Percentiles rank a stretch among this genome's conserved stretches.
Conservation (phyloP, 148 eudicot species). For the Rhododendron griersonianum region DNA sequence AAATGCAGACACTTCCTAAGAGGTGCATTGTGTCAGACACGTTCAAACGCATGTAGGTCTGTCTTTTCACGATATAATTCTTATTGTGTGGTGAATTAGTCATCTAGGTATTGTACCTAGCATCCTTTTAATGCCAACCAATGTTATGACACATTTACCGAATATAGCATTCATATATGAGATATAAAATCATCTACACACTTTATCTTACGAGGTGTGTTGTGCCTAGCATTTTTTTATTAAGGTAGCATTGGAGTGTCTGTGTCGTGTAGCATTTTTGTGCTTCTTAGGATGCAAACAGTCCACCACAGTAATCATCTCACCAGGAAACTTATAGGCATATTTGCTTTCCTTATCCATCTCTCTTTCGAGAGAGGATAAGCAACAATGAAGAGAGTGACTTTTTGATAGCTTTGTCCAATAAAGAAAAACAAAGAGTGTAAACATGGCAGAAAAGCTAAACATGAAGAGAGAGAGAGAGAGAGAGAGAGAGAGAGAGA, state of each 20-base stretch:
- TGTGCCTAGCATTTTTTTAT: background rate
- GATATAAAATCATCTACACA: background rate
- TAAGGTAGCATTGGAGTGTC: background rate
- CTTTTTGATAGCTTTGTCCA: background rate
- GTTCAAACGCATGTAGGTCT: background rate
- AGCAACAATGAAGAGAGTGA: background rate
- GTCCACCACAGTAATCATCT: background rate
- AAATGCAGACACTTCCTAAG: background rate
- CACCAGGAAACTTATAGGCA: background rate
- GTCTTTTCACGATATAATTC: background rate
- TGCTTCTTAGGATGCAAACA: background rate
- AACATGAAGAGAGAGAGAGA: too few relatives aligned
- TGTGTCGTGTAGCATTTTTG: background rate
- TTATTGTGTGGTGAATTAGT: background rate
- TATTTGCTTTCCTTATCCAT: background rate
- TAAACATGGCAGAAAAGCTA: too few relatives aligned
- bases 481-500: constrained; percentile 17
- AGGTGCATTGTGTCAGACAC: background rate
- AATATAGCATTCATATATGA: background rate
- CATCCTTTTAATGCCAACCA: background rate
- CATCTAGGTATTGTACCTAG: background rate
- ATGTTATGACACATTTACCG: background rate
- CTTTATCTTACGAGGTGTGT: background rate
- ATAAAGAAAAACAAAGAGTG: background rate
- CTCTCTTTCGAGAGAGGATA: background rate